These are phyloP conservation scores for Coemansia sp. DNA, from an alignment of 192 early-diverging fungal genomes.

Conservation along the genomic window DNA sequence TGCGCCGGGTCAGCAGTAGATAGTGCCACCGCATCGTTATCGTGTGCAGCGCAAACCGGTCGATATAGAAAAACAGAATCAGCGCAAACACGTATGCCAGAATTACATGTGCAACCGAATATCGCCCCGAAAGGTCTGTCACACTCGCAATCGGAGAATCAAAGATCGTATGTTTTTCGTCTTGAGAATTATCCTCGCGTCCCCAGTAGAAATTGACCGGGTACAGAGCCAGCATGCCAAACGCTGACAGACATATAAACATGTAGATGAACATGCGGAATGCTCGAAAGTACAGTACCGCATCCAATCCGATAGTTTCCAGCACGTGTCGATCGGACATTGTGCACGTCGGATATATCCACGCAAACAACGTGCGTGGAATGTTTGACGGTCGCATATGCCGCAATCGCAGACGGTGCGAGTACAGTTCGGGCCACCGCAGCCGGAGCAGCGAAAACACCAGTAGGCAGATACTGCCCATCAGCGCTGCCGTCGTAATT, in stretches of 20 bases:
- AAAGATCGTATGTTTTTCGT: constrained; percentile 38
- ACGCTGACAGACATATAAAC: constrained; percentile 33
- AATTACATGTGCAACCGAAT: constrained; percentile 36
- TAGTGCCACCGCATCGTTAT: constrained; percentile 58
- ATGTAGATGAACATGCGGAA: constrained; percentile 56
- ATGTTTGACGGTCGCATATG: constrained; percentile 50
- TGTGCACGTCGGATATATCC: constrained; percentile 47
- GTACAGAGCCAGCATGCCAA: constrained; percentile 45
- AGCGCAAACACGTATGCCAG: constrained; percentile 47
- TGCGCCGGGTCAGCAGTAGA: constrained; percentile 44
- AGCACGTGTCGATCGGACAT: constrained; percentile 54
- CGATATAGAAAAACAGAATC: constrained; percentile 51
- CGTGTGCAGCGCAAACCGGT: constrained; percentile 49
- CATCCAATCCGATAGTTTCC: constrained; percentile 55
- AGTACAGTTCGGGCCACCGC: constrained; percentile 55
- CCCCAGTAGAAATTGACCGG: constrained; percentile 50
- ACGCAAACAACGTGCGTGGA: constrained; percentile 49
- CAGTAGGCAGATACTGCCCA: constrained; percentile 37
- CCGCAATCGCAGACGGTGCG: constrained; percentile 52
- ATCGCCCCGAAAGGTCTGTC: constrained; percentile 18
- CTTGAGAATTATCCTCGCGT: constrained; percentile 9
- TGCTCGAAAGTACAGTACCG: constrained; percentile 44
- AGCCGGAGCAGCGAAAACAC: constrained; percentile 50
- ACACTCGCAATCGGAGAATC: constrained; percentile 46
- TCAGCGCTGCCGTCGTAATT: constrained; percentile 41